Base-by-base conservation (phyloP, 495 filamentous ascomycete species). In the Aspergillus homomorphus region DNA sequence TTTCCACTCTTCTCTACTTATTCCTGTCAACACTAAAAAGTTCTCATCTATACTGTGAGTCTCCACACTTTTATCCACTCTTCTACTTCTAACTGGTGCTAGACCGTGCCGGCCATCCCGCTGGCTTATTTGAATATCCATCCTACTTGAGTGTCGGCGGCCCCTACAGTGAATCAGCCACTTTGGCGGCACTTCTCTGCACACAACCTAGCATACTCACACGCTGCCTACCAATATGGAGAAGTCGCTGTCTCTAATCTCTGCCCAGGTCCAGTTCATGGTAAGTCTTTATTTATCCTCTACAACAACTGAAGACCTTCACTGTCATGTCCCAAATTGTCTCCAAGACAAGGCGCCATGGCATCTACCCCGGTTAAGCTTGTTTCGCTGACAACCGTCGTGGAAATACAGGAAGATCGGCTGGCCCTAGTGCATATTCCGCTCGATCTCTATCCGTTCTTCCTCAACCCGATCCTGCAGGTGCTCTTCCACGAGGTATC, bases 361-460 rank as follows among this genome's bases (percentile, higher is more conserved):
- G 43, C 53, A 3, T 4, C 12, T 14, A 16, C 26, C 52, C 46
- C 45, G n/a, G 18, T 41, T 30, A 51, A 46, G 46, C 56, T 61
- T 4, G 50, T 58, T 21, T 61, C 52, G 10, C 57, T 66, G 44
- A 66, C 57, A 0, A 54, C 56, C 7, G 20, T 62, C 16, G 38
- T 65, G 28, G 58, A 60, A 44, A 46, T 64, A 44, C 77, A 98
- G 94, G 91, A 96, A 62, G 90, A 90, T 62, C 85, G 84, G 53
- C 79, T 97, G 61, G 91, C 85, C 65, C 80, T 98, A 54, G 90
- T 98, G 59, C 92, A 96, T 70, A 95, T 98, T 53, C 92, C 94
- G 1, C 72, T 96, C 49, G 76, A 86, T 26, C 79, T 93, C 33
- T 97, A 97, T 67, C 80, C 88, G 2, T 82, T 78, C 58, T 91